Evolutionary conservation across 768 basidiomycete species (phyloP), one percentile per base, ranked within the genome.

Genomic region (Russula ochroleuca): DNA sequence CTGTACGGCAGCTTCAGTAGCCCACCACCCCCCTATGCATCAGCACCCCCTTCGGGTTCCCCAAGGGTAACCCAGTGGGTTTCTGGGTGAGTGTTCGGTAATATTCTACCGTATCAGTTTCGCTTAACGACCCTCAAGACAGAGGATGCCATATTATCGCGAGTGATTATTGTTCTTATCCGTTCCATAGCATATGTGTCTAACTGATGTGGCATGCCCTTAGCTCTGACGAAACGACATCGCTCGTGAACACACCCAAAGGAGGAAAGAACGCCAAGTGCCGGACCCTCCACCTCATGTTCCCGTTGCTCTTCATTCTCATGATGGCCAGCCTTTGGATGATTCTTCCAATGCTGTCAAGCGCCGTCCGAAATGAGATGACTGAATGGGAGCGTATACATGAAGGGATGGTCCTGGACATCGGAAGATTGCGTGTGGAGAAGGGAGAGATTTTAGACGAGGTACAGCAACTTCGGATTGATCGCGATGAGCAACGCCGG

Each of bases 401-500:
- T 23, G 17, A 57, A 5, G 2, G 41, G 40, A 50, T 60, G 52
- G 1, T 35, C 8, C 52, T 31, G 21, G 63, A 64, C 25, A 64
- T 65, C 14, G 28, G 23, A 1, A 41, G 4, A 31, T 47, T 65
- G 19, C 48, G 15, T 17, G 19, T 11, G 13, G 40, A 57, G 48
- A 65, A 56, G 54, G 56, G 15, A 0, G 21, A 2, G 1, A 11
- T 61, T 25, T 21, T n/a, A 13, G 33, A 45, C 19, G 64, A 65
- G 14, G 13, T 64, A 21, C 31, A 64, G 50, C 58, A 52, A 9
- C 62, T 67, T 55, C 60, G 48, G 40, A 13, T n/a, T 2, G 57
- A 69, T 38, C 62, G 54, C 21, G 59, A 67, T 9, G 38, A 15
- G 31, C 55, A 59, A 40, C 56, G 50, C n/a, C 60, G 43, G 28